Base-by-base conservation (phyloP, 768 basidiomycete species). In the Galerina marginata region DNA sequence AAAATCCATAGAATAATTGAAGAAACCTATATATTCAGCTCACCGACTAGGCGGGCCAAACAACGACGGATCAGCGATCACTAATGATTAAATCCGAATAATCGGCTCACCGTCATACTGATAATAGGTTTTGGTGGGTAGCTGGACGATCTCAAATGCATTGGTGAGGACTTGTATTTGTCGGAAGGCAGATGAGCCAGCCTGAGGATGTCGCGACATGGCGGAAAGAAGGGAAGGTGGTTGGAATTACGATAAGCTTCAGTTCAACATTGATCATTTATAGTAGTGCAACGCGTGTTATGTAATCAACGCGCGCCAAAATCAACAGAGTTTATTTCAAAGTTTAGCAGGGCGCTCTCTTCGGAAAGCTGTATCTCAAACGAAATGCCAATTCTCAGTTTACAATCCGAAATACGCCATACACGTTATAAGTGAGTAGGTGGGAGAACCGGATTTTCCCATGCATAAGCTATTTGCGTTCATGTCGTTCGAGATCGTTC, bases 81-180 rank as follows among this genome's bases (percentile, higher is more conserved):
- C 23, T 42, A 47, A 2, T 5, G 37, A 38, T 9, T 25, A 33
- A 43, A 37, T 14, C 29, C 26, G 40, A 44, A 38, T 15, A 36
- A 46, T 26, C 2, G 33, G 45, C 69, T 59, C 44, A 70, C 69
- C 67, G 56, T 67, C 68, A 45, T 71, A 71, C 58, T 65, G 63
- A 43, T 58, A 58, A 50, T 69, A 67, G 0, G 26, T 51, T 51
- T 11, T 62, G 2, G 12, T 52, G 2, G 44, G 69, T 29, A 47
- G 61, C 47, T 36, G 12, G n/a, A 54, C 62, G 5, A 70, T 62
- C 4, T 51, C 49, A 26, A 70, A 66, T 2, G 67, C 59, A 39
- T 70, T 70, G 7, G 65, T 61, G 11, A 36, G 26, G 20, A 68
- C 36, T 5, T 38, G 26, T 1, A 64, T 50, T 0, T 25, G 51